These are phyloP conservation scores for Calycina herbarum DNA, from an alignment of 2,329 filamentous ascomycete genomes.

Conservation along the genomic window DNA sequence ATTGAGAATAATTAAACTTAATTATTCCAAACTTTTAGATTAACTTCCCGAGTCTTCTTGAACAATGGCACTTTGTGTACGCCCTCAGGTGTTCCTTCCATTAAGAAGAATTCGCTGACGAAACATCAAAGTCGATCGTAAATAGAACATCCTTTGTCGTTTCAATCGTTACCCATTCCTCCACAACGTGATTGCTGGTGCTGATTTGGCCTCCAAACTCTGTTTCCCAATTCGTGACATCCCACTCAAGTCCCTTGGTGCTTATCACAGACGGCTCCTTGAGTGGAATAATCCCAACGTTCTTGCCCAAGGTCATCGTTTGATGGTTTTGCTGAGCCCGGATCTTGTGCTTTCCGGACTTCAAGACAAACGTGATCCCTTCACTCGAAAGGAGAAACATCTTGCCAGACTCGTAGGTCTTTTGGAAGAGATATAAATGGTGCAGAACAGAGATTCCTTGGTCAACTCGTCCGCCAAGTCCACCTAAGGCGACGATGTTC, in stretches of 20 bases:
- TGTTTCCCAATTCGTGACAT: constrained; percentile 79
- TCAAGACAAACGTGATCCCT: constrained; percentile 81
- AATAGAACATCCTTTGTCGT: constrained; percentile 69
- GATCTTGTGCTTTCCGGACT: constrained; percentile 66
- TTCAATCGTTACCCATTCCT: constrained; percentile 59
- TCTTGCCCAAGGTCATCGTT: constrained; percentile 51
- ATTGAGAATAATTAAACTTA: no score
- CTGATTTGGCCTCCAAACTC: constrained; percentile 72
- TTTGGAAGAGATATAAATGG: constrained; percentile 70
- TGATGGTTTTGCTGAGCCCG: constrained; percentile 45
- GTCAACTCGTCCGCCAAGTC: constrained; percentile 86
- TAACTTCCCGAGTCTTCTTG: no score
- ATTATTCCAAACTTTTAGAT: no score
- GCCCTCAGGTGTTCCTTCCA: no score
- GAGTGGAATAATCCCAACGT: constrained; percentile 84
- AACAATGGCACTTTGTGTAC: no score
- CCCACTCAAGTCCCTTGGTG: constrained; percentile 84
- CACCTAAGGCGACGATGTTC: constrained; percentile 79
- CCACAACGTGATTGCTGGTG: constrained; percentile 77
- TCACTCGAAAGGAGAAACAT: constrained; percentile 79
- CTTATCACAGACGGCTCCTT: constrained; percentile 77
- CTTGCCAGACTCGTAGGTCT: constrained; percentile 52
- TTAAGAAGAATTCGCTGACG: neutral
- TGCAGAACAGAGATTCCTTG: constrained; percentile 89
- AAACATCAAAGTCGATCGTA: constrained; percentile 59